phyloP scores from a whole-genome alignment of 805 yeast genomes.

The Citeromyces matritensis region DNA sequence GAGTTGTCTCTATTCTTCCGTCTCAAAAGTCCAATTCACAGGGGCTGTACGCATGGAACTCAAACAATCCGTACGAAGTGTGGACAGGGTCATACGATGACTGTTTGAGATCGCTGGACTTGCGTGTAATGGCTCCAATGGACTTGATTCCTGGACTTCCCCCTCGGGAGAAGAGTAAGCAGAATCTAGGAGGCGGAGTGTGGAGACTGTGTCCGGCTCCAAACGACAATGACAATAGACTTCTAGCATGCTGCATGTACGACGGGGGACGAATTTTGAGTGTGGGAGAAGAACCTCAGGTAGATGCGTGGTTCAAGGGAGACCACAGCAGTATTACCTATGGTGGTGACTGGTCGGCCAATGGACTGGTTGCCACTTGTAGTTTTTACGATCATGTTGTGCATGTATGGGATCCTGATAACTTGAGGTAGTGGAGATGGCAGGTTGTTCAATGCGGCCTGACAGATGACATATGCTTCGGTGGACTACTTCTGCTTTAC shows the following conservation, averaged over 20 bases:
- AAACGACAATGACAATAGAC: constrained; percentile 19
- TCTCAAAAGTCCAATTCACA: not conserved
- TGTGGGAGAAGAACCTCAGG: constrained; percentile 12
- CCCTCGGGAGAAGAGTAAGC: constrained; percentile 28
- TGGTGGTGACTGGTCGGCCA: constrained; percentile 79
- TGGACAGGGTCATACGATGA: constrained; percentile 96
- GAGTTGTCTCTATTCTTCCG: constrained; percentile 61
- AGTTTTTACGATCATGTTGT: constrained; percentile 82
- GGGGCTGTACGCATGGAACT: not conserved
- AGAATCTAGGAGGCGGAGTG: constrained; percentile 81
- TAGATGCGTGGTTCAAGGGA: constrained; percentile 33
- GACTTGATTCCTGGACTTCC: constrained; percentile 28
- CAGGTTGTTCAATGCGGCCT: not conserved
- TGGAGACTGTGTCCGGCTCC: constrained; percentile 76
- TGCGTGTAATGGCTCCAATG: constrained; percentile 33
- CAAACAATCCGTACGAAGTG: constrained; percentile 25
- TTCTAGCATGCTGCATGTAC: constrained; percentile 87
- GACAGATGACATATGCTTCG: too few relatives aligned
- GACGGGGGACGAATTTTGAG: constrained; percentile 71
- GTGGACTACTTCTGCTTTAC: too few relatives aligned
- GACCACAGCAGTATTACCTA: constrained; percentile 90
- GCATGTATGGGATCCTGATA: constrained; percentile 45
- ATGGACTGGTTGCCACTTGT: constrained; percentile 52
- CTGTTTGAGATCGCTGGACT: constrained; percentile 48
- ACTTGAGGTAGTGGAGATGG: constrained; percentile 5